These are phyloP conservation scores for Ostreobium quekettii DNA, from an alignment of 139 green algal genomes.

Conservation along the genomic window DNA sequence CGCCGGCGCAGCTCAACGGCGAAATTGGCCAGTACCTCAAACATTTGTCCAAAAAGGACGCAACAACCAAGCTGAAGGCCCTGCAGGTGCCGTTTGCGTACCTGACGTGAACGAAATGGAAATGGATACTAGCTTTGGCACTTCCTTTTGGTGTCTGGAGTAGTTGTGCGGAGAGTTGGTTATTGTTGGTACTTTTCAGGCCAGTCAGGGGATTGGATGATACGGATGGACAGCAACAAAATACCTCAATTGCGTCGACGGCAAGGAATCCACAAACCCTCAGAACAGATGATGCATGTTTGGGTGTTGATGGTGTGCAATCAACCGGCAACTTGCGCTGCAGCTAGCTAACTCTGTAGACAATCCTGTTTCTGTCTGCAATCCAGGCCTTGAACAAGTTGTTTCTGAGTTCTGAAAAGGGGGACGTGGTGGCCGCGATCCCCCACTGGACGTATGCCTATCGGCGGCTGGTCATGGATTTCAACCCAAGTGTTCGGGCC, in stretches of 20 bases:
- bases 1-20: too few species aligned
- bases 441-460: conserved; percentile 63
- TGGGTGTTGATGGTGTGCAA: not conserved
- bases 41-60: conserved; percentile 66
- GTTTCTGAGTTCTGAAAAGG: conserved; percentile 21
- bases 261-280: not conserved
- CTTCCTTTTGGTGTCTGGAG: not conserved
- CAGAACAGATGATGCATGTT: not conserved
- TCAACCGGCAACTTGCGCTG: not conserved
- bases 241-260: not conserved
- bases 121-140: not conserved
- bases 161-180: not conserved
- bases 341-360: not conserved
- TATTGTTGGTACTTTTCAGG: not conserved
- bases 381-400: conserved; percentile 36
- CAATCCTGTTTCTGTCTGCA: not conserved
- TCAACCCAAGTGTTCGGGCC: conserved; percentile 46
- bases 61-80: conserved; percentile 74
- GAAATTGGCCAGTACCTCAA: conserved; percentile 63
- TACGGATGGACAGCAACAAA: not conserved
- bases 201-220: not conserved
- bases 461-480: conserved; percentile 54
- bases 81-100: conserved; percentile 44
- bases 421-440: conserved; percentile 34
- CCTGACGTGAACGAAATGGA: not conserved